Evolutionary conservation across 495 filamentous ascomycete species (phyloP).

Genomic region (Neurospora terricola): DNA sequence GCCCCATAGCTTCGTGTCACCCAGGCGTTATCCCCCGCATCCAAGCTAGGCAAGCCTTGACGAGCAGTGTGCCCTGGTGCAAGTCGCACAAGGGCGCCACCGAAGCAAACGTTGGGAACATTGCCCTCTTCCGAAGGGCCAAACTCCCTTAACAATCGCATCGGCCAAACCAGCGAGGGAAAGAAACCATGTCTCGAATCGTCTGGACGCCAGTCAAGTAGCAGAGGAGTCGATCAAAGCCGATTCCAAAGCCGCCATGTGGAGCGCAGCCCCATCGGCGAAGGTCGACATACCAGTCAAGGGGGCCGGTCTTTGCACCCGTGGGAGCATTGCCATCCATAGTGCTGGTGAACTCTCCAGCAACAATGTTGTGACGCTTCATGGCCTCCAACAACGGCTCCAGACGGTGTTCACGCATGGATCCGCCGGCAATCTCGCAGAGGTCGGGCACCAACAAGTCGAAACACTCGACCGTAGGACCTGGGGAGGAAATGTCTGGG

Average conservation of each 20-base stretch:
- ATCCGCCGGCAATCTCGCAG: conserved; percentile 86
- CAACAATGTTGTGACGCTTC: conserved; percentile 29
- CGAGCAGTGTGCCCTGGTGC: conserved; percentile 22
- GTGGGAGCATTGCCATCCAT: not conserved
- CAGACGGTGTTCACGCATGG: conserved; percentile 83
- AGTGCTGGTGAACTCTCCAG: not conserved
- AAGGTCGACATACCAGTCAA: conserved; percentile 93
- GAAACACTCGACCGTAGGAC: conserved; percentile 79
- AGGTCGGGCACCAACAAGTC: conserved; percentile 85
- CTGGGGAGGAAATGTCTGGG: conserved; percentile 7
- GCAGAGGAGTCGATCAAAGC: conserved; percentile 80
- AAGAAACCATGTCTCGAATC: conserved; percentile 77
- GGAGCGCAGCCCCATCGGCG: conserved; percentile 87
- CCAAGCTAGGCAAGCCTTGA: conserved; percentile 31
- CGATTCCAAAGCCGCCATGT: conserved; percentile 93
- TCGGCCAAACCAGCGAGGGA: conserved; percentile 82
- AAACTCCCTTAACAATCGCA: conserved; percentile 65
- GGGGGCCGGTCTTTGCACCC: conserved; percentile 11
- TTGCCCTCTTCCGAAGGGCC: not conserved
- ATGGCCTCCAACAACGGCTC: conserved; percentile 62
- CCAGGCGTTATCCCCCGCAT: conserved; percentile 4
- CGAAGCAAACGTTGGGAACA: not conserved
- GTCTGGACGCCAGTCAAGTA: conserved; percentile 80
- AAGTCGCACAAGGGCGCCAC: conserved; percentile 13
- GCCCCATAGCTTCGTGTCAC: not conserved